phyloP scores from a whole-genome alignment of 176 grass and related monocot genomes.

The Hsuehochloa calcarea region DNA sequence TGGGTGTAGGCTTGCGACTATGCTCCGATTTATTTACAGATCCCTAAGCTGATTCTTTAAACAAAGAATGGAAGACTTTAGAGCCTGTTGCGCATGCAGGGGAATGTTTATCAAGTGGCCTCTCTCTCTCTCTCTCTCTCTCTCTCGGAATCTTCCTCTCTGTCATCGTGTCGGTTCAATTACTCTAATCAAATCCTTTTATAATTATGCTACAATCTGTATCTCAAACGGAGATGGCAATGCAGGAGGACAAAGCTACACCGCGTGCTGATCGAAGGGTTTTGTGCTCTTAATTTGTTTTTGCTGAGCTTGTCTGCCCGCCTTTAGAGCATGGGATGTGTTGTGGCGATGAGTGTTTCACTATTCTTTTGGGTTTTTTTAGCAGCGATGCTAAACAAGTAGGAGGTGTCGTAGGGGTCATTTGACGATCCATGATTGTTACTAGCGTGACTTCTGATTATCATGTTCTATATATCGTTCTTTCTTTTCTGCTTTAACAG shows the following conservation, averaged over 20 bases:
- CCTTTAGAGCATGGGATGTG: conserved; percentile 25
- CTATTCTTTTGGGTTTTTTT: not conserved
- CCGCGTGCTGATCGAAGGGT: not conserved
- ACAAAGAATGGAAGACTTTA: not conserved
- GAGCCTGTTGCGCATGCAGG: not conserved
- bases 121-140: too few relatives aligned
- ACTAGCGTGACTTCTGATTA: conserved; percentile 2
- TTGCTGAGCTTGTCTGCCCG: not conserved
- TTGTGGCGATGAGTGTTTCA: conserved; percentile 1
- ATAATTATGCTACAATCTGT: not conserved
- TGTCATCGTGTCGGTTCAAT: conserved; percentile 35
- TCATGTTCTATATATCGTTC: too few relatives aligned
- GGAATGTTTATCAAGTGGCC: conserved; percentile 26
- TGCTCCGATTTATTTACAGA: conserved; percentile 49
- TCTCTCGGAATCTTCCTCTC: conserved; percentile 71
- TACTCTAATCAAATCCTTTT: not conserved
- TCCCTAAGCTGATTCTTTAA: conserved; percentile 59
- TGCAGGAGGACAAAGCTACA: not conserved
- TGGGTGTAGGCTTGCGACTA: not conserved
- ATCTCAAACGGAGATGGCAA: not conserved
- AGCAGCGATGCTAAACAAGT: not conserved
- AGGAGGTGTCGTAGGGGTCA: conserved; percentile 34
- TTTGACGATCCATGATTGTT: conserved; percentile 57
- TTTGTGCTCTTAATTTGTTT: not conserved
- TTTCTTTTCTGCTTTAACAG: not conserved